Conservation (phyloP, 768 basidiomycete species). For the Trametes coccinea region DNA sequence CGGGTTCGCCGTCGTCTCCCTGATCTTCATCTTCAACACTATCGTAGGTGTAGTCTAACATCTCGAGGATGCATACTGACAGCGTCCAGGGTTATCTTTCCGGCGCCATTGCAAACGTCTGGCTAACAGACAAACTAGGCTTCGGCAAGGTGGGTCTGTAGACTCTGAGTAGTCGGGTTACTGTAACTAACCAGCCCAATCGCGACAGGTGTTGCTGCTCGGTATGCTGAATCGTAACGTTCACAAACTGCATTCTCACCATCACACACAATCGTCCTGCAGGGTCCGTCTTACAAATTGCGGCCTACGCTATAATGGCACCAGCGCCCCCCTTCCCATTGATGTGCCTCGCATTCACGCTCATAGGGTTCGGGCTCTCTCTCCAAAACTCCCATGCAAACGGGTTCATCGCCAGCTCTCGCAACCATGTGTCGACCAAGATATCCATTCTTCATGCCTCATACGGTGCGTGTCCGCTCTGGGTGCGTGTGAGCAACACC, state of each 20-base stretch:
- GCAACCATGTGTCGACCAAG: conserved; percentile 54
- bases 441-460: conserved; percentile 70
- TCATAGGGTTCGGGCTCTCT: conserved; percentile 52
- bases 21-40: conserved; percentile 57
- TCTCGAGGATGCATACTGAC: not conserved
- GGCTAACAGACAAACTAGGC: conserved; percentile 45
- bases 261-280: no score
- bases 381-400: conserved; percentile 70
- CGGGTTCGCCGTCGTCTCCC: conserved; percentile 54
- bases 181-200: not conserved
- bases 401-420: conserved; percentile 63
- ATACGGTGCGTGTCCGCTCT: conserved; percentile 47
- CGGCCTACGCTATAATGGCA: conserved; percentile 54
- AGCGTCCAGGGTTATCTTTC: conserved; percentile 45
- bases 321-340: conserved; percentile 63
- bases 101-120: conserved; percentile 52
- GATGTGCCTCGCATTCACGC: conserved; percentile 50
- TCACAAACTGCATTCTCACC: no score
- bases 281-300: conserved; percentile 56
- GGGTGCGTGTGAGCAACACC: not conserved
- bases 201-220: not conserved
- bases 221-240: no score
- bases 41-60: conserved; percentile 33
- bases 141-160: conserved; percentile 45
- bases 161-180: no score